Evolutionary conservation across 2,329 filamentous ascomycete species (phyloP).

Genomic region (Akanthomyces lecanii): DNA sequence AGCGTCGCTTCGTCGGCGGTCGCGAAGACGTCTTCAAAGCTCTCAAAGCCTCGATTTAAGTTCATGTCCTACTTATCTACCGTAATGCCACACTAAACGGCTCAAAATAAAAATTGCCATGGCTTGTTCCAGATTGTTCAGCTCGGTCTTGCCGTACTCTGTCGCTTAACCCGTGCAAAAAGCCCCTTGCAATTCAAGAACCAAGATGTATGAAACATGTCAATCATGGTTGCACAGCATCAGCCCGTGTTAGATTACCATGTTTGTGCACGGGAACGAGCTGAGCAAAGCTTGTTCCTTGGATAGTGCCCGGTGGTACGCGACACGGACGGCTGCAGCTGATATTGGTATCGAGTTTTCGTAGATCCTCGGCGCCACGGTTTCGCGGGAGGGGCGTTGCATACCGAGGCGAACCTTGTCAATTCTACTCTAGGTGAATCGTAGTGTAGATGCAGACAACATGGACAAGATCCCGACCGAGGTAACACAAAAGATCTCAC

Average conservation of each 20-base stretch:
- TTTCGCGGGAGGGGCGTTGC: neutral
- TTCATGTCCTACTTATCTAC: too few relatives aligned
- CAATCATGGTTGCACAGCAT: neutral
- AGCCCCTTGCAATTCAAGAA: too few relatives aligned
- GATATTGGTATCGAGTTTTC: neutral
- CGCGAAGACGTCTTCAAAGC: conserved; percentile 44
- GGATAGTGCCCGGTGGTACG: neutral
- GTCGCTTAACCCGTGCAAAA: too few relatives aligned
- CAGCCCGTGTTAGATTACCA: neutral
- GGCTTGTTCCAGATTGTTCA: too few relatives aligned
- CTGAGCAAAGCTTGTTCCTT: neutral
- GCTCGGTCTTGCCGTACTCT: too few relatives aligned
- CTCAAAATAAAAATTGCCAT: too few relatives aligned
- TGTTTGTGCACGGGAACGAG: neutral
- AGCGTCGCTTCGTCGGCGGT: conserved; percentile 54
- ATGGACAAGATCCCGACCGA: too few relatives aligned
- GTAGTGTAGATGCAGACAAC: too few relatives aligned
- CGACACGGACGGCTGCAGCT: neutral
- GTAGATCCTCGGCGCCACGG: neutral
- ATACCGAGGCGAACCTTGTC: neutral
- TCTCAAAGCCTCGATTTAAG: conserved; percentile 39
- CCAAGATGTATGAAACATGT: too few relatives aligned
- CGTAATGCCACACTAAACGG: too few relatives aligned
- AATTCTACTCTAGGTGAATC: neutral
- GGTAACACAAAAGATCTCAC: neutral